A percentile compares a stretch with the other conserved stretches of the same genome.
Conservation (phyloP, 306 rosid species). For the Trifolium fragiferum region DNA sequence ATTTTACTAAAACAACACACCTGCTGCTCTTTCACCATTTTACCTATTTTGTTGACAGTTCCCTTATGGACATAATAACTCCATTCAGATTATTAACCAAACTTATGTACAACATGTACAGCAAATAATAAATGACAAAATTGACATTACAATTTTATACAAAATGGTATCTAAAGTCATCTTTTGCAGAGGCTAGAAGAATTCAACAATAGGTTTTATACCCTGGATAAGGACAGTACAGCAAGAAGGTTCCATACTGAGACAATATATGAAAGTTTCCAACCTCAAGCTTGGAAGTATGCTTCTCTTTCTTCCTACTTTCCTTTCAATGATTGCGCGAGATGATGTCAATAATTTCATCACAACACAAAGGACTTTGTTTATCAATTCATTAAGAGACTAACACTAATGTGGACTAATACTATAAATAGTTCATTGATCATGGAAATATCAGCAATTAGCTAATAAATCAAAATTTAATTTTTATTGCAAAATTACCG, state of each 20-base stretch:
- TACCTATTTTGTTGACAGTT: slow-evolving; percentile 4
- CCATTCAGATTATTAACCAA: background rate
- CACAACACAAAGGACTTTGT: background rate
- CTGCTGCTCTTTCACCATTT: slow-evolving; percentile 2
- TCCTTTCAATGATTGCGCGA: background rate
- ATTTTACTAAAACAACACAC: slow-evolving; percentile 3
- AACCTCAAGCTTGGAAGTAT: background rate
- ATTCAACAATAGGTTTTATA: background rate
- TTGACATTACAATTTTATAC: background rate
- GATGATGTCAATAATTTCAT: background rate
- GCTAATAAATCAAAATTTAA: background rate
- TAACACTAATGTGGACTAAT: background rate
- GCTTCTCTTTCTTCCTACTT: background rate
- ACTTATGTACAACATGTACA: background rate
- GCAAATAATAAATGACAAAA: background rate
- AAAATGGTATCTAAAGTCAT: slow-evolving; percentile 4
- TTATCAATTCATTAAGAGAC: background rate
- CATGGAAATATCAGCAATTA: background rate
- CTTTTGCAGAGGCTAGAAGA: background rate
- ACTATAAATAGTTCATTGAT: background rate
- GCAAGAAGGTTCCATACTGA: background rate
- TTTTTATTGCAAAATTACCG: background rate
- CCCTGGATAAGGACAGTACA: background rate
- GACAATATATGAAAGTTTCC: background rate
- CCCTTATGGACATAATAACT: background rate